Base-by-base conservation (phyloP, 441 rosid genomes). In the Jatropha multifida region DNA sequence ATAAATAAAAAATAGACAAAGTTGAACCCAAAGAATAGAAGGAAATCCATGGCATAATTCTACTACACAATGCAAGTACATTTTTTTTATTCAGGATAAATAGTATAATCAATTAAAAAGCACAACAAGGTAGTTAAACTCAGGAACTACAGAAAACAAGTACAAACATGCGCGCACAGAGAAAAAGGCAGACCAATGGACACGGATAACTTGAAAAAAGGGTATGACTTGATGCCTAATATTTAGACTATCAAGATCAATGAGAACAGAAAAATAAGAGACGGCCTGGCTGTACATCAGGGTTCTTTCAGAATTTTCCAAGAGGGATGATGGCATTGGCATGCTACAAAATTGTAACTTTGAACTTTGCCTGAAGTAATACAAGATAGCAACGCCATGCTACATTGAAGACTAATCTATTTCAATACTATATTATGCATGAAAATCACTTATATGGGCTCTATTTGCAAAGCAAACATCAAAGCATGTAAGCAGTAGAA, bases 1-100 rank as follows among this genome's bases (percentile, higher is more conserved):
- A 49, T 77, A 49, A 54, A 65, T 51, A 14, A 71, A 71, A 32
- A 63, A 68, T 37, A 15, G 12, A 51, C 41, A 27, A 66, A 59
- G 2, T 1, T 5, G 17, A 49, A 60, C 7, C 32, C 12, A 42
- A 48, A 26, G 42, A 48, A 68, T 13, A 44, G 3, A 15, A 4
- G 32, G 70, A 23, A 66, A 62, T 17, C 4, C 14, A n/a, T 42
- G 15, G 20, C 44, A 38, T 44, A 14, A 56, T 44, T 60, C 44
- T 27, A 7, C 42, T 3, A 18, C 4, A 46, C 27, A 14, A 60
- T 13, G 17, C 74, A 13, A 23, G 54, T 13, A 3, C 26, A 49
- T 32, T n/a, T 32, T 68, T 5, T 40, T 41, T 18, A 32, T 32
- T 27, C 2, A 8, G 51, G 37, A 55, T 20, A n/a, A 54, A 38